phyloP scores from a whole-genome alignment of 306 rosid genomes.

The Carpinus fangiana region DNA sequence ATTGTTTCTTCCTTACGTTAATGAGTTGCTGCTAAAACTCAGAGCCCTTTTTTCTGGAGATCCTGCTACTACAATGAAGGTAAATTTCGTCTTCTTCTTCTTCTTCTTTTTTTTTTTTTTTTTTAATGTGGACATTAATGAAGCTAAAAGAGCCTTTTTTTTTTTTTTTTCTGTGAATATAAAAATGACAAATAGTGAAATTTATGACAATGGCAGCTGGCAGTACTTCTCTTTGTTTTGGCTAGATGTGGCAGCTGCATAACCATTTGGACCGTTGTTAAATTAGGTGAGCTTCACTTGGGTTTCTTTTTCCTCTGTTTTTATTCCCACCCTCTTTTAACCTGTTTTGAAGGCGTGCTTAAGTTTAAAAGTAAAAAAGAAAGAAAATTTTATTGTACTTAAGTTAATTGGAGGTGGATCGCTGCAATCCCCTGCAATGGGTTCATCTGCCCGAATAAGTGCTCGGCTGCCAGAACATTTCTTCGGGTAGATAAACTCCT shows the following conservation, averaged over 20 bases:
- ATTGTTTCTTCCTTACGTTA: slow-evolving; percentile 71
- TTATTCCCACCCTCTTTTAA: neutral
- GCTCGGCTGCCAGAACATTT: too few species aligned
- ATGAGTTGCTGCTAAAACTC: slow-evolving; percentile 67
- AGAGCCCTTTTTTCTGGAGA: slow-evolving; percentile 88
- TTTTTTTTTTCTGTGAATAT: neutral
- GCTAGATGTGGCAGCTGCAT: slow-evolving; percentile 89
- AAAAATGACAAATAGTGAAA: neutral
- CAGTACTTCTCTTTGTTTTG: slow-evolving; percentile 76
- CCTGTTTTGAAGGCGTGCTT: neutral
- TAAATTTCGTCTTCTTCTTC: slow-evolving; percentile 16
- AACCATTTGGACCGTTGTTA: slow-evolving; percentile 80
- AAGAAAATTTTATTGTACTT: too few species aligned
- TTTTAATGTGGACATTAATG: neutral
- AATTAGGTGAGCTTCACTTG: slow-evolving; percentile 47
- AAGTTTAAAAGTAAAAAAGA: too few species aligned
- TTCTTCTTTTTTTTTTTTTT: neutral
- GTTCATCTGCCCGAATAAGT: too few species aligned
- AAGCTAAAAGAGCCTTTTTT: neutral
- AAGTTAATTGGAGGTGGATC: too few species aligned
- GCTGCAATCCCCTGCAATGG: too few species aligned
- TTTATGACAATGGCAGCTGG: slow-evolving; percentile 57
- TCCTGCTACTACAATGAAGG: slow-evolving; percentile 89
- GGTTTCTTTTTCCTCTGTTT: neutral
- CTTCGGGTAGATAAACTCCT: too few species aligned